These are phyloP conservation scores for Pseudonitzschia multiseries DNA, from an alignment of 108 stramenopile species.

Conservation along the genomic window DNA sequence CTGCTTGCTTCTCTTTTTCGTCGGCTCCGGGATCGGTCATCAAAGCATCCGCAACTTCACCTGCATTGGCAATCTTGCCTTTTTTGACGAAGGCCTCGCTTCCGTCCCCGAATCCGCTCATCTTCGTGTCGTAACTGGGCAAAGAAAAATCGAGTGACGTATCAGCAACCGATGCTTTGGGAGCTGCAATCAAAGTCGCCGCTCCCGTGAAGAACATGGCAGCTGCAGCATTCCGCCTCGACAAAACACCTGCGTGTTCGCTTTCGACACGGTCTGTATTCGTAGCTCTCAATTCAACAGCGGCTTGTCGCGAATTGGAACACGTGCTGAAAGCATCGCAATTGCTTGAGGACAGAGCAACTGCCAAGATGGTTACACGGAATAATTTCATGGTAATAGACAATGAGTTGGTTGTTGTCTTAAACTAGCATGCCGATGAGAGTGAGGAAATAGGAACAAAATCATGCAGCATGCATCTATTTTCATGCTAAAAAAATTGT, in stretches of 20 bases:
- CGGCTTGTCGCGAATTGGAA: background rate
- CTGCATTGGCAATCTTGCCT: background rate
- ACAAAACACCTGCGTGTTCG: background rate
- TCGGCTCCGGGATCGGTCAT: slow-evolving; percentile 35
- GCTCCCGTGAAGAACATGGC: background rate
- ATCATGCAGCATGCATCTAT: no score
- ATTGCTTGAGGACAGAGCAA: background rate
- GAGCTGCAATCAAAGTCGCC: background rate
- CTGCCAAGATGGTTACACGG: background rate
- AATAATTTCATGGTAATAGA: background rate
- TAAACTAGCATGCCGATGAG: no score
- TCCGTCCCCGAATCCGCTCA: slow-evolving; percentile 35
- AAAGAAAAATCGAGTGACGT: slow-evolving; percentile 32
- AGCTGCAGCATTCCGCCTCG: background rate
- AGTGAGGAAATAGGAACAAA: no score
- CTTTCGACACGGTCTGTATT: background rate
- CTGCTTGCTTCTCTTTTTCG: slow-evolving; percentile 30
- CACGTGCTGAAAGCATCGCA: background rate
- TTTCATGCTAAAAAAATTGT: no score
- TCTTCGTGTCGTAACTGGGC: slow-evolving; percentile 31
- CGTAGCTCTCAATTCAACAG: background rate
- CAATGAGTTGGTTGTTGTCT: background rate
- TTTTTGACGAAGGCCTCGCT: slow-evolving; percentile 26
- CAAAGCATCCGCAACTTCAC: background rate
- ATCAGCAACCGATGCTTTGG: background rate